phyloP scores from a whole-genome alignment of 2,329 filamentous ascomycete species.

The Cyclaneusma minus region DNA sequence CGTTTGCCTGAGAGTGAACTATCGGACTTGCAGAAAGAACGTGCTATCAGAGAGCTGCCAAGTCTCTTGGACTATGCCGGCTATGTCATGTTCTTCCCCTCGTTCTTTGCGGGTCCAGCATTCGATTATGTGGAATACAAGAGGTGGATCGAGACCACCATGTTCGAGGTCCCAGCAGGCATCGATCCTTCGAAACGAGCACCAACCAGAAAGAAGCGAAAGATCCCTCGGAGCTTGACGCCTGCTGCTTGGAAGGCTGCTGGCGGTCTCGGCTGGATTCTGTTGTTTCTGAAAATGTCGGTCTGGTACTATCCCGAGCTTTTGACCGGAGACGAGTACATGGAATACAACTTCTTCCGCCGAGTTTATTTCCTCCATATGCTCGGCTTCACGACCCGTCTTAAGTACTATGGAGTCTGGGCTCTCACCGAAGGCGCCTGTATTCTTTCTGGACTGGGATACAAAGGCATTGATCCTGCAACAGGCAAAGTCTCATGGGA shows the following conservation, averaged over 20 bases:
- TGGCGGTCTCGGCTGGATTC: conserved; percentile 64
- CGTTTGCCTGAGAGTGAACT: conserved; percentile 63
- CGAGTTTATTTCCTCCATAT: conserved; percentile 72
- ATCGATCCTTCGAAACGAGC: conserved; percentile 77
- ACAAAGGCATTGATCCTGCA: conserved; percentile 76
- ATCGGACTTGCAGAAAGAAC: conserved; percentile 75
- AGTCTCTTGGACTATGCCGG: conserved; percentile 66
- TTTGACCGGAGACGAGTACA: conserved; percentile 49
- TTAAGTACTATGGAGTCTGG: conserved; percentile 98
- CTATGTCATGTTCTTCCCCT: conserved; percentile 92
- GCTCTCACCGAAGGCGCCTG: conserved; percentile 83
- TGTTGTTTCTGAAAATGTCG: conserved; percentile 59
- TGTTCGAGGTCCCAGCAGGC: conserved; percentile 75
- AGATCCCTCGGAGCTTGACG: conserved; percentile 78
- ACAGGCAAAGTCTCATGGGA: conserved; percentile 84
- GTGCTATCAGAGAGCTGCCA: conserved; percentile 62
- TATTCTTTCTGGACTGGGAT: conserved; percentile 84
- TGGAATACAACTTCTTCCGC: conserved; percentile 50
- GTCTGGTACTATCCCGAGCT: conserved; percentile 47
- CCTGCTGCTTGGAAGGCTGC: conserved; percentile 67
- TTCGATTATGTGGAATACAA: conserved; percentile 93
- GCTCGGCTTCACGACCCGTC: conserved; percentile 64
- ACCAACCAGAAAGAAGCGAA: conserved; percentile 74
- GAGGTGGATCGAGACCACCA: conserved; percentile 81
- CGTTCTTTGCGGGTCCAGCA: conserved; percentile 74